Base-by-base conservation (phyloP, 2,329 filamentous ascomycete species). In the Exophiala lecanii-corni region DNA sequence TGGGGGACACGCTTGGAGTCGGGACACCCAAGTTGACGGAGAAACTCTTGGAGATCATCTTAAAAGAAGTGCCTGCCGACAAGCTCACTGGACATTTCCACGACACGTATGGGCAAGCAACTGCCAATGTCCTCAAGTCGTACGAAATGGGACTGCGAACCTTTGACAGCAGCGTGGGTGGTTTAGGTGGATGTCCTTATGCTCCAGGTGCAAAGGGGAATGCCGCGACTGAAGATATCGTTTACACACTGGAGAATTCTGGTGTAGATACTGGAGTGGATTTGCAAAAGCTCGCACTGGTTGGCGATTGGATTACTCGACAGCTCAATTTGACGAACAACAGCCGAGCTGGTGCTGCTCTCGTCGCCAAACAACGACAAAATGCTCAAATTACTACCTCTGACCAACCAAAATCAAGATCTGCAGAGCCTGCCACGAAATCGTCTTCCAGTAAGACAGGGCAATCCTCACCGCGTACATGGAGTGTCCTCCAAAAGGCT, bases 1-100 rank as follows among this genome's bases (percentile, higher is more conserved):
- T 95, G 1, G 89, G 87, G 5, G 89, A 95, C 59, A 95, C 89
- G 0, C 91, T 88, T 0, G 89, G 89, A 15, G 89, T 92, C 77
- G 89, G 88, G 21, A 94, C 86, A 39, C 58, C 58, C 30, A 53
- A 43, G 12, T 54, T 59, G n/a, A 61, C 64, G 1, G 54, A 52
- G n/a, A 43, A 42, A 4, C 52, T 69, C 2, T 35, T 69, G 6
- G 39, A 47, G 3, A 58, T 62, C 30, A 54, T 69, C 4, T 44
- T 57, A 1, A 36, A 53, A 2, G 50, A 59, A 20, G 74, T 92
- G 13, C 74, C 82, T 16, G 76, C 74, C 41, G 78, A 81, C 56
- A 82, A 86, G 55, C 66, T 94, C 9, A 85, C 86, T 0, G 79
- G 89, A 68, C 87, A 94, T 63, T 91, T 94, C 58, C 87, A 94